phyloP scores from a whole-genome alignment of 2,329 filamentous ascomycete genomes.

The Scedosporium apiospermum region DNA sequence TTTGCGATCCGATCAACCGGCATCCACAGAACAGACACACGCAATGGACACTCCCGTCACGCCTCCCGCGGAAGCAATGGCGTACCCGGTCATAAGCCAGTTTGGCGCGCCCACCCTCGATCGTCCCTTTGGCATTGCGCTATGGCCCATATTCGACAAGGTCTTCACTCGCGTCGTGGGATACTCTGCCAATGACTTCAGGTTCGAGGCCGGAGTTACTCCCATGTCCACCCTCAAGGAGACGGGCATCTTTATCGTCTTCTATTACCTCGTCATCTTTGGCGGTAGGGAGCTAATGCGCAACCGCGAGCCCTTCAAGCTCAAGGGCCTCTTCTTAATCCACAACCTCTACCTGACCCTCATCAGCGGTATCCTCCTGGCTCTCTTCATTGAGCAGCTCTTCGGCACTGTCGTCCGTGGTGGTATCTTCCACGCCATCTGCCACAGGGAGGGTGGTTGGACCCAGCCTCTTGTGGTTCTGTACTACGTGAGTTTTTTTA shows the following conservation, averaged over 20 bases:
- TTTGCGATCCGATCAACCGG: neutral
- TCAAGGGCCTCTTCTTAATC: constrained; percentile 81
- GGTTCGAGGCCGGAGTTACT: constrained; percentile 71
- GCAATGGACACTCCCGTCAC: constrained; percentile 3
- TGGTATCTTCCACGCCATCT: constrained; percentile 86
- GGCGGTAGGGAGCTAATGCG: constrained; percentile 90
- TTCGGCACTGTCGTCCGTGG: constrained; percentile 70
- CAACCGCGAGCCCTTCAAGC: constrained; percentile 72
- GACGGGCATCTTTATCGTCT: constrained; percentile 67
- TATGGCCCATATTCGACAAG: constrained; percentile 95
- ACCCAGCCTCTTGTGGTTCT: constrained; percentile 85
- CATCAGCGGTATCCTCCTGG: constrained; percentile 72
- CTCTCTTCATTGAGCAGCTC: constrained; percentile 84
- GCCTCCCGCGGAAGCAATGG: neutral
- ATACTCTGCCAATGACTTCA: constrained; percentile 78
- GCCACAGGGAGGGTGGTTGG: constrained; percentile 75
- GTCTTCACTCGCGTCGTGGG: constrained; percentile 67
- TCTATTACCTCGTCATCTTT: constrained; percentile 92
- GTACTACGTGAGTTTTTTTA: constrained; percentile 69
- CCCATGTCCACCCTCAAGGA: constrained; percentile 84
- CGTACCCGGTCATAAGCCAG: neutral
- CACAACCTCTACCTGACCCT: constrained; percentile 92
- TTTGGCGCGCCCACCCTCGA: constrained; percentile 72
- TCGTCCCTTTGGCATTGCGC: constrained; percentile 77
- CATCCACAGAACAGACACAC: neutral